phyloP scores from a whole-genome alignment of 2,329 filamentous ascomycete genomes.

The Aspergillus thermomutatus region DNA sequence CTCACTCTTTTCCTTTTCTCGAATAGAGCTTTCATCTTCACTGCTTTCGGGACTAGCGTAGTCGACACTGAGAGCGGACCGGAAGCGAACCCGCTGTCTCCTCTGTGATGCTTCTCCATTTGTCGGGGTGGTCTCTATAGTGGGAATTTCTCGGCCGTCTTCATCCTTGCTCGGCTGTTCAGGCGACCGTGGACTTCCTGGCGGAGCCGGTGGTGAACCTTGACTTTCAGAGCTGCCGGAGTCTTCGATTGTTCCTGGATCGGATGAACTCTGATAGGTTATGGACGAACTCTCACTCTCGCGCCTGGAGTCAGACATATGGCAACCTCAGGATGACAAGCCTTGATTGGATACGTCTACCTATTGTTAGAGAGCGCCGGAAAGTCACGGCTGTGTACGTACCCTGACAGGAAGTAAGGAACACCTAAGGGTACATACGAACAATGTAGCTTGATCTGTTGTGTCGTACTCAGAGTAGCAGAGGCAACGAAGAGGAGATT shows the following conservation, averaged over 20 bases:
- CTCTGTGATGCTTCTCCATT: neutral
- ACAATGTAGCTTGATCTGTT: neutral
- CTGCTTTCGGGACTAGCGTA: neutral
- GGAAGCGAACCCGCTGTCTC: constrained; percentile 14
- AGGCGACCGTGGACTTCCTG: neutral
- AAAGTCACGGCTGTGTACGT: neutral
- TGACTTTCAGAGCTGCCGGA: neutral
- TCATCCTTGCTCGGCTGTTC: neutral
- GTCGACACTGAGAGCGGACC: constrained; percentile 6
- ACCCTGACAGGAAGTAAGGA: neutral
- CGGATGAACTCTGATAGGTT: constrained; percentile 7
- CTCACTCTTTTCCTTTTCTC: constrained; percentile 6
- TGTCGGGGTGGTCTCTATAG: neutral
- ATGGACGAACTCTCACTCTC: constrained; percentile 6
- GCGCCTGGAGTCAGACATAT: neutral
- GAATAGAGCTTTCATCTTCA: neutral
- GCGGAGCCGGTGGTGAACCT: neutral
- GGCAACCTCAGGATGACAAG: neutral
- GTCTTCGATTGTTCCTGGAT: neutral
- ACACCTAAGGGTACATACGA: too few species aligned
- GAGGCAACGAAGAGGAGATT: neutral
- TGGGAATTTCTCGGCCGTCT: neutral
- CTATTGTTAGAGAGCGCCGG: neutral
- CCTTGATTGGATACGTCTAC: neutral
- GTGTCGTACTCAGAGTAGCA: neutral